A percentile compares a stretch with the other conserved stretches of the same genome.
These are phyloP conservation scores for Salvia splendens DNA, from an alignment of 257 asterid genomes.

Conservation along the genomic window DNA sequence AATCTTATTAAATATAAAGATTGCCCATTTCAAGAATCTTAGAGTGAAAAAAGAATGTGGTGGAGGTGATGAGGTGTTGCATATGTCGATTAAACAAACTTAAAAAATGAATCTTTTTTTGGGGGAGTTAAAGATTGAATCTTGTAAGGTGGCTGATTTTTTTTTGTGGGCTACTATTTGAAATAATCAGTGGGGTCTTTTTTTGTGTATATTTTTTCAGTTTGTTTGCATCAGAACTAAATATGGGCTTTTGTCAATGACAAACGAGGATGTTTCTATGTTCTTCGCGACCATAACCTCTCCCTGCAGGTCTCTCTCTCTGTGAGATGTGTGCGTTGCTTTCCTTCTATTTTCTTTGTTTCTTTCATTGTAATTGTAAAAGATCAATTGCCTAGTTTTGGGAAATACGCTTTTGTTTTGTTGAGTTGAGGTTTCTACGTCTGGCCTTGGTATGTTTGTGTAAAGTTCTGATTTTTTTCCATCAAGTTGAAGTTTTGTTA, in stretches of 20 bases:
- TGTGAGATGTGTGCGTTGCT: neutral
- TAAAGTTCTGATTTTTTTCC: constrained; percentile 7
- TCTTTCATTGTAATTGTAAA: neutral
- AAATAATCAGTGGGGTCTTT: constrained; percentile 17
- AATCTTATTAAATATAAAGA: neutral
- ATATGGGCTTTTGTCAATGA: constrained; percentile 34
- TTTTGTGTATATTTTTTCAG: constrained; percentile 10
- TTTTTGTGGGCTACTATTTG: constrained; percentile 2
- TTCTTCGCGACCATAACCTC: constrained; percentile 2
- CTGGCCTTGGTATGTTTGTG: constrained; percentile 8
- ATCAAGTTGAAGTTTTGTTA: constrained; percentile 3
- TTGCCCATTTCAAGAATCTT: constrained; percentile 25
- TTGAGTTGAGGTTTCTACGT: constrained; percentile 4
- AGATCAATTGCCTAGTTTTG: constrained; percentile 11
- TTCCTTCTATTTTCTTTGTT: constrained; percentile 19
- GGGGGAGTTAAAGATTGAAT: constrained; percentile 17
- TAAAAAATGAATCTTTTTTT: no score
- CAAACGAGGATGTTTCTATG: constrained; percentile 29
- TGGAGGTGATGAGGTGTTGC: constrained; percentile 27
- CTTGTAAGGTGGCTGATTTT: constrained; percentile 19
- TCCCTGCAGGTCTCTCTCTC: constrained; percentile 26
- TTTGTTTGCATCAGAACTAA: neutral
- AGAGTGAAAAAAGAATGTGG: no score
- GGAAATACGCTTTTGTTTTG: constrained; percentile 12
- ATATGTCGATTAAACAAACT: constrained; percentile 9